Base-by-base conservation (phyloP, 495 filamentous ascomycete genomes). In the Penicillium silybi region DNA sequence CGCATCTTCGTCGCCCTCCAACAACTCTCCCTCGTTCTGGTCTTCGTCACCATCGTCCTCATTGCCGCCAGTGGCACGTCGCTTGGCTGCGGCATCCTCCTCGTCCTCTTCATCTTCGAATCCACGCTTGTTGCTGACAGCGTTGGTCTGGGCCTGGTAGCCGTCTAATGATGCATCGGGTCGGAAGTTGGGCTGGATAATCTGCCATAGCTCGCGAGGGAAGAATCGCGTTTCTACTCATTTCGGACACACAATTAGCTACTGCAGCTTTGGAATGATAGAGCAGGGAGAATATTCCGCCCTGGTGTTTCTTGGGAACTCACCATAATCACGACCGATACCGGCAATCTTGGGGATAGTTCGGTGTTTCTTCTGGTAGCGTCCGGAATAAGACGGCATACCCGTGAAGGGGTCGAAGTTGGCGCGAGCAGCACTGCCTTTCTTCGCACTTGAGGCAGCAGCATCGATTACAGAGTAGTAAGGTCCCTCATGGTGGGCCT, bases 391-490 rank as follows among this genome's bases (percentile, higher is more conserved):
- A 7, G 79, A 79, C 17, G 73, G 77, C 76, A 83, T 83, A 46
- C 81, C 78, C 38, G 78, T 70, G 57, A 86, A 86, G 4, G 82
- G 74, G 60, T 86, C 77, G 41, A 82, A 67, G 60, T 72, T 59
- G 46, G 66, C 56, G 44, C 74, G 61, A 39, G 69, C 61, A 17
- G 60, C 61, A 16, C 62, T 70, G 37, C 68, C 71, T 48, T 73
- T 71, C 26, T 72, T 76, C 0, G 70, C 73, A 1, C 67, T 67
- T 4, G 74, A 68, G 8, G 65, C 62, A 15, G 73, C 70, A 16
- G 72, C 70, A 48, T 77, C 72, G 1, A 85, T 67, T 7, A 81
- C 71, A 0, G 80, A 81, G 65, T 83, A 85, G 45, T 75, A 73
- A 2, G 81, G 80, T 0, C 81, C 79, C 20, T 81, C 78, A 49